Conservation (phyloP, 441 rosid genomes). For the Populus hybrid region DNA sequence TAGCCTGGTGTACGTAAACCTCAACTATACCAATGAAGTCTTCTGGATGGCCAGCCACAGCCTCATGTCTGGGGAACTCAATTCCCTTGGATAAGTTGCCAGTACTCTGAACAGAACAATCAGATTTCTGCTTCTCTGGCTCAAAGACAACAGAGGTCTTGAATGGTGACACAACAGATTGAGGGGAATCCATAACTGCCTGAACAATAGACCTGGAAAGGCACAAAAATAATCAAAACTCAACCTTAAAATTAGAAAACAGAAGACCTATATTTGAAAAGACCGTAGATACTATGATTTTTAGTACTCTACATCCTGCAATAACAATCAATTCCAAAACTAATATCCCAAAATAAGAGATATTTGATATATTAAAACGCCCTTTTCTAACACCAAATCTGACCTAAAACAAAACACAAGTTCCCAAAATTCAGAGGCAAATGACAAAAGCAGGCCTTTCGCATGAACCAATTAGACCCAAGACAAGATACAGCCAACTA, state of each 20-base stretch:
- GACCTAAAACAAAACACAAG: neutral
- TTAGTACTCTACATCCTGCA: neutral
- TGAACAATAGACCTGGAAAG: constrained; percentile 28
- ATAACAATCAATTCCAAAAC: neutral
- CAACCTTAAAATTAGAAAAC: neutral
- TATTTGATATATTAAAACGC: neutral
- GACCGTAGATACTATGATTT: neutral
- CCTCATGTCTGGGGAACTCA: constrained; percentile 39
- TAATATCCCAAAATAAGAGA: neutral
- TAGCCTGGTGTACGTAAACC: constrained; percentile 86
- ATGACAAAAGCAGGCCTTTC: neutral
- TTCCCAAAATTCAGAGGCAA: neutral
- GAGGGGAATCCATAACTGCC: constrained; percentile 85
- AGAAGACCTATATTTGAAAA: neutral
- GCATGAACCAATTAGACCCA: neutral
- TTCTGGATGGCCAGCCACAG: constrained; percentile 11
- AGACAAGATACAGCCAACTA: neutral
- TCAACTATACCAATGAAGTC: constrained; percentile 59
- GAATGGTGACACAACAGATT: constrained; percentile 91
- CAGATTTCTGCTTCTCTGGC: constrained; percentile 52
- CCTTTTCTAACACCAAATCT: too few relatives aligned
- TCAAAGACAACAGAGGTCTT: constrained; percentile 47
- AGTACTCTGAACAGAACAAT: constrained; percentile 34
- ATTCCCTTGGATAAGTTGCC: constrained; percentile 34
- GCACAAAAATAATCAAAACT: neutral